Evolutionary conservation across 108 stramenopile species (phyloP), one percentile per base, ranked within the genome.

Genomic region (Nannochloropsis salina): DNA sequence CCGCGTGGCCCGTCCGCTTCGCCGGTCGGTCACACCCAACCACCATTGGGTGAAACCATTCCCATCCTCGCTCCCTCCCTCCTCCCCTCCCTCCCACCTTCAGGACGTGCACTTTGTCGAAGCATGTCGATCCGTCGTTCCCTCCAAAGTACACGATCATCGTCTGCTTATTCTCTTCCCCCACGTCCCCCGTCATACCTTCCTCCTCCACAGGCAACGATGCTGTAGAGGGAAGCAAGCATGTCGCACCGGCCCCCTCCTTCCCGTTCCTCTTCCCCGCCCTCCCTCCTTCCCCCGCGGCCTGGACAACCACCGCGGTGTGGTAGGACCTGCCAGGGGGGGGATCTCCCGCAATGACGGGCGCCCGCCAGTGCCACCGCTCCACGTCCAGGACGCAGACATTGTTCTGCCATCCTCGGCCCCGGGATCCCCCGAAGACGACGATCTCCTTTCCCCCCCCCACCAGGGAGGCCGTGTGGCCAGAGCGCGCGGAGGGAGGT

Each of bases 311-410:
- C 44, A 84, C 81, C 44, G 85, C 83, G 42, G 47, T 83, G 83
- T 89, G 89, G 86, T 86, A 86, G 2, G 89, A 86, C 41, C 89
- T 85, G 42, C 85, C 83, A 1, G 81, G 82, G 42, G 89, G 89
- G 81, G 83, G 80, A 42, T 44, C 45, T 41, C 89, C 89, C 45
- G 85, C 86, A 80, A 86, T 86, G 18, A 85, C 51, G 6, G 89
- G 88, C 83, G 82, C 74, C n/a, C 88, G 83, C 88, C 88, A 89
- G 81, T 89, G 88, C 88, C 88, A 89, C 0, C 85, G 47, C 80
- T 89, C 88, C 80, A 85, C 85, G 85, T 89, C 88, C 45, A 89
- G 85, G 15, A 85, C 88, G 42, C 51, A 86, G 45, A 86, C 80
- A 61, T 85, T 86, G 85, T 86, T 89, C 79, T 89, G 88, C 88